Evolutionary conservation across 2,329 filamentous ascomycete genomes (phyloP).

Genomic region (Chaetomiaceae sp.): DNA sequence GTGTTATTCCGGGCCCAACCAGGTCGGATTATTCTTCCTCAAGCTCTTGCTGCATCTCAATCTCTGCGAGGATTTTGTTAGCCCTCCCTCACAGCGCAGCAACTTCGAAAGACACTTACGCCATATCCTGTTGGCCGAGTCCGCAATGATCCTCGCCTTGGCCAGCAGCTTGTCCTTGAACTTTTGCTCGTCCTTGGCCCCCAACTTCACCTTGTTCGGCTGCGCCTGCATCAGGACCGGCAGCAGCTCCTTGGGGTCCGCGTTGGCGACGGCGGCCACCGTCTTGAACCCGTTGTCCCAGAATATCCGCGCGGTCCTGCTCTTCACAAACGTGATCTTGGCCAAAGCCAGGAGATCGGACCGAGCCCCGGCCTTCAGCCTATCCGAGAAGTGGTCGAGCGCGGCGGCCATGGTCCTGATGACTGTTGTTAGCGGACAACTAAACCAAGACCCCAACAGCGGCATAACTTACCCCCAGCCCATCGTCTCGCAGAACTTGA

Average conservation of each 20-base stretch:
- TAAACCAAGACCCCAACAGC: background rate
- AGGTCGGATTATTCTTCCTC: slow-evolving; percentile 35
- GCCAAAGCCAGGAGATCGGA: slow-evolving; percentile 67
- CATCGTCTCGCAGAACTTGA: slow-evolving; percentile 76
- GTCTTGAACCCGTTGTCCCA: slow-evolving; percentile 73
- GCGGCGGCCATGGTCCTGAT: slow-evolving; percentile 62
- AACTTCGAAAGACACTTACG: slow-evolving; percentile 40
- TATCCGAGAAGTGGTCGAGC: slow-evolving; percentile 70
- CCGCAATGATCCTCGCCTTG: slow-evolving; percentile 65
- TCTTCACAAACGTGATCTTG: slow-evolving; percentile 71
- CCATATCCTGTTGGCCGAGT: slow-evolving; percentile 67
- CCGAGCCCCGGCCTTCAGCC: slow-evolving; percentile 66
- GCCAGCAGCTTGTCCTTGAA: slow-evolving; percentile 59
- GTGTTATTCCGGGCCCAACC: too few relatives aligned
- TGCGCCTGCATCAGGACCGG: slow-evolving; percentile 71
- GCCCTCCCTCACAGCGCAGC: background rate
- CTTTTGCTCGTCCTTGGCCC: slow-evolving; percentile 53
- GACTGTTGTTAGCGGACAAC: slow-evolving; percentile 15
- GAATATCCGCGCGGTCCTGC: slow-evolving; percentile 67
- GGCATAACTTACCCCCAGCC: slow-evolving; percentile 54
- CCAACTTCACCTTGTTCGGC: slow-evolving; percentile 58
- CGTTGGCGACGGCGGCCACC: slow-evolving; percentile 63
- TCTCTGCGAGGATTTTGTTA: slow-evolving; percentile 33
- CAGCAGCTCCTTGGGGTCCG: slow-evolving; percentile 62
- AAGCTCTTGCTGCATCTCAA: slow-evolving; percentile 49